Percentiles rank a stretch among this genome's conserved stretches.
Conservation (phyloP, 306 rosid genomes). For the Fragaria nilgerrensis region DNA sequence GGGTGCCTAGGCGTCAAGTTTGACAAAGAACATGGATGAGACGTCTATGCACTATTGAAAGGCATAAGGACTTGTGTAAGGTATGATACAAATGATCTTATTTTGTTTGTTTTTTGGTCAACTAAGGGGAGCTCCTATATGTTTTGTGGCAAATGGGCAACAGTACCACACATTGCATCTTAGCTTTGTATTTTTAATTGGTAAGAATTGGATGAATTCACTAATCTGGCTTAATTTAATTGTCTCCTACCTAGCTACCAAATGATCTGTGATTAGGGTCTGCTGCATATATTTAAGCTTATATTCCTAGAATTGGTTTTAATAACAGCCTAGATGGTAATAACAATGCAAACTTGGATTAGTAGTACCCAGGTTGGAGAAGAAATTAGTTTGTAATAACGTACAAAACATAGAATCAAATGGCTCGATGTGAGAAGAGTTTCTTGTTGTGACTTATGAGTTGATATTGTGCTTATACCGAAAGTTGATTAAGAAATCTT, state of each 20-base stretch:
- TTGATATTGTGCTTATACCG: neutral
- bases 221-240: neutral
- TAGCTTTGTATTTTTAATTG: neutral
- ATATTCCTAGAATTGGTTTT: slow-evolving; percentile 10
- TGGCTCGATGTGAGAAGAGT: neutral
- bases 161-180: neutral
- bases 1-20: slow-evolving; percentile 15
- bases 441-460: neutral
- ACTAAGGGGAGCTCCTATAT: slow-evolving; percentile 17
- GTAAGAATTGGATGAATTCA: neutral
- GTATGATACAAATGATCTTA: neutral
- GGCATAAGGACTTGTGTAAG: neutral
- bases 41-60: neutral
- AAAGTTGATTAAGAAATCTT: neutral
- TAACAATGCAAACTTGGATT: neutral
- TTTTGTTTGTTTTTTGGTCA: slow-evolving; percentile 1
- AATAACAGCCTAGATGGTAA: neutral
- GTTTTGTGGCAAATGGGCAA: neutral
- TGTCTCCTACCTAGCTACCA: neutral
- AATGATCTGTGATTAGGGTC: neutral
- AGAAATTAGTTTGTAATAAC: neutral
- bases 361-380: neutral
- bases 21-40: slow-evolving; percentile 7
- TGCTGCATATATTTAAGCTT: neutral
- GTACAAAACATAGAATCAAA: neutral